Evolutionary conservation across 495 filamentous ascomycete genomes (phyloP).

Genomic region (Bacidia rubella): DNA sequence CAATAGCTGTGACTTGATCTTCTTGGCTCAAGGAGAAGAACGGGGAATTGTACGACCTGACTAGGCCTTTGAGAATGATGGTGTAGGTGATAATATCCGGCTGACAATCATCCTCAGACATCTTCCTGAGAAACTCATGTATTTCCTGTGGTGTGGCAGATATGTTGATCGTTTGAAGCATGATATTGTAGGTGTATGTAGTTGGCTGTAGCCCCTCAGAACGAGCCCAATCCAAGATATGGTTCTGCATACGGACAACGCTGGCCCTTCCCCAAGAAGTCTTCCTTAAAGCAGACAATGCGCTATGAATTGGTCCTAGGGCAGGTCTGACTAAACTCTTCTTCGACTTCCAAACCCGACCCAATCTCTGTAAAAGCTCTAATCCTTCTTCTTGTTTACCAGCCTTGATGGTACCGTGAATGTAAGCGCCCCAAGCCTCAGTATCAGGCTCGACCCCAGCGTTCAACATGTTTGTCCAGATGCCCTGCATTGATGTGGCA

Average conservation of each 20-base stretch:
- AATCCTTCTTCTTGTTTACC: slow-evolving; percentile 36
- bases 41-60: slow-evolving; percentile 22
- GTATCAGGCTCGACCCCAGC: slow-evolving; percentile 42
- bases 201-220: slow-evolving; percentile 44
- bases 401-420: slow-evolving; percentile 42
- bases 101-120: slow-evolving; percentile 30
- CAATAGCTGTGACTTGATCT: slow-evolving; percentile 26
- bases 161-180: slow-evolving; percentile 43
- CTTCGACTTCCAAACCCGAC: slow-evolving; percentile 33
- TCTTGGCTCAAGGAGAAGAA: slow-evolving; percentile 11
- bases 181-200: slow-evolving; percentile 53
- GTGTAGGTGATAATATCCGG: slow-evolving; percentile 42
- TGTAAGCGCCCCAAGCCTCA: slow-evolving; percentile 45
- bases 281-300: slow-evolving; percentile 33
- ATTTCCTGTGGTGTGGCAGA: slow-evolving; percentile 25
- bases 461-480: slow-evolving; percentile 43
- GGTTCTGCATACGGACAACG: slow-evolving; percentile 8
- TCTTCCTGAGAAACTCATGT: slow-evolving; percentile 31
- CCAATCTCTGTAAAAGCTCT: slow-evolving; percentile 47
- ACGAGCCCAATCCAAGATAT: slow-evolving; percentile 47
- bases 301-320: slow-evolving; percentile 49
- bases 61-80: slow-evolving; percentile 37
- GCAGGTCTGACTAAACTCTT: slow-evolving; percentile 32
- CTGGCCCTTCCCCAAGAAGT: slow-evolving; percentile 27
- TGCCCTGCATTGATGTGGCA: slow-evolving; percentile 32